Evolutionary conservation across 2,329 filamentous ascomycete species (phyloP).

Genomic region (Geosmithia flava): DNA sequence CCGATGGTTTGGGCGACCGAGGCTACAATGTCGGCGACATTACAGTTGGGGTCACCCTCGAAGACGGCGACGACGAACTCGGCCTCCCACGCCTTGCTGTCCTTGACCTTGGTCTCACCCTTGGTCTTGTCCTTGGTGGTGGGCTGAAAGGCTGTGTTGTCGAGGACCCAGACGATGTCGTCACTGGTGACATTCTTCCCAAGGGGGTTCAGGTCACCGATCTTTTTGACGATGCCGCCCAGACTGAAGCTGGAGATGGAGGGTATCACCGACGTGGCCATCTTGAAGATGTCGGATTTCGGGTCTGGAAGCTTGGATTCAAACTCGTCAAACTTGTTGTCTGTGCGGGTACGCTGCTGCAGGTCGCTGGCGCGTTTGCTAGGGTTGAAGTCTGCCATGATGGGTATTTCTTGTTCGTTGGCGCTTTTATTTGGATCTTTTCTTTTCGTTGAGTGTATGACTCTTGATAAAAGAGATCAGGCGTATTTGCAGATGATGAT

Average conservation of each 20-base stretch:
- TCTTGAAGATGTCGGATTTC: constrained; percentile 4
- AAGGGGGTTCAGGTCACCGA: constrained; percentile 43
- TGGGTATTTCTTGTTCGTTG: constrained; percentile 1
- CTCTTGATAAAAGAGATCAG: background rate
- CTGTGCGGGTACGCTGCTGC: constrained; percentile 35
- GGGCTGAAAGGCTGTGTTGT: constrained; percentile 70
- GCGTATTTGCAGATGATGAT: too few species aligned
- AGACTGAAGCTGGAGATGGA: constrained; percentile 9
- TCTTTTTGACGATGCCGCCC: constrained; percentile 31
- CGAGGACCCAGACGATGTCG: constrained; percentile 77
- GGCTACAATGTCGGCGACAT: constrained; percentile 56
- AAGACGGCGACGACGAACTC: constrained; percentile 81
- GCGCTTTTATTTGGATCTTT: background rate
- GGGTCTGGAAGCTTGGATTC: constrained; percentile 33
- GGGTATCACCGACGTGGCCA: constrained; percentile 9
- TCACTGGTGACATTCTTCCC: constrained; percentile 45
- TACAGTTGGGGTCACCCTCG: constrained; percentile 54
- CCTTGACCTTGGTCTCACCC: constrained; percentile 60
- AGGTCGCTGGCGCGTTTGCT: constrained; percentile 24
- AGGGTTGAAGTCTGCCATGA: constrained; percentile 13
- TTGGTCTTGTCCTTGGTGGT: constrained; percentile 47
- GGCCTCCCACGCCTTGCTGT: constrained; percentile 52
- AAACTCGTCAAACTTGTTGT: constrained; percentile 34
- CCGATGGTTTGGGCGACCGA: constrained; percentile 58
- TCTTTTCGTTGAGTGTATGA: background rate